Percentiles rank a stretch among this genome's conserved stretches.
Evolutionary conservation across 2,329 filamentous ascomycete species (phyloP).

Genomic region (Onygenales sp.): DNA sequence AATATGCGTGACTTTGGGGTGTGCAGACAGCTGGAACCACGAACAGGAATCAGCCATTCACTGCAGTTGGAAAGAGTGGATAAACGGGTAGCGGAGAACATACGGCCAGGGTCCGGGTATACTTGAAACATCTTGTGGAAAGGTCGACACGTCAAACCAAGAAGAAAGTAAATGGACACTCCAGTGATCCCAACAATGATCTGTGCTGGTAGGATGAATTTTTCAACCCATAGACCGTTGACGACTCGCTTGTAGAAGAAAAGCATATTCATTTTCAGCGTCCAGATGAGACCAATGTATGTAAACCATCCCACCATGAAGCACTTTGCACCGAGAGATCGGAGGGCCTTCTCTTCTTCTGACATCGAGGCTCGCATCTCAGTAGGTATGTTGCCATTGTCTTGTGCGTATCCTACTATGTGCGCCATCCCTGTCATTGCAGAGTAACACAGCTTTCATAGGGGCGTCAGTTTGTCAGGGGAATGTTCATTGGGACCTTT

Average conservation of each 20-base stretch:
- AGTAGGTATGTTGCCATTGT: conserved; percentile 20
- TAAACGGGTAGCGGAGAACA: conserved; percentile 5
- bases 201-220: conserved; percentile 28
- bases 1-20: conserved; percentile 23
- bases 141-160: conserved; percentile 24
- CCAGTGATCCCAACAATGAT: conserved; percentile 18
- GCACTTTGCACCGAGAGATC: conserved; percentile 25
- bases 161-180: conserved; percentile 17
- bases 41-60: not conserved
- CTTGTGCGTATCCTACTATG: conserved; percentile 20
- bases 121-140: conserved; percentile 28
- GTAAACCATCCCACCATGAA: conserved; percentile 27
- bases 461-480: not conserved
- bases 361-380: conserved; percentile 24
- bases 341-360: conserved; percentile 16
- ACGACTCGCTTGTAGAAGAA: conserved; percentile 32
- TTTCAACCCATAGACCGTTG: conserved; percentile 25
- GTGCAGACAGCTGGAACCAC: conserved; percentile 16
- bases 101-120: conserved; percentile 29
- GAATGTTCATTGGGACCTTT: no score
- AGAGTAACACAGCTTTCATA: conserved; percentile 10
- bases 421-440: conserved; percentile 15
- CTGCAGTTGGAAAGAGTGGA: no score
- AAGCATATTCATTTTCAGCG: conserved; percentile 33
- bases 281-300: conserved; percentile 31